phyloP scores from a whole-genome alignment of 192 early-diverging fungal species.

The Piromyces sp. region DNA sequence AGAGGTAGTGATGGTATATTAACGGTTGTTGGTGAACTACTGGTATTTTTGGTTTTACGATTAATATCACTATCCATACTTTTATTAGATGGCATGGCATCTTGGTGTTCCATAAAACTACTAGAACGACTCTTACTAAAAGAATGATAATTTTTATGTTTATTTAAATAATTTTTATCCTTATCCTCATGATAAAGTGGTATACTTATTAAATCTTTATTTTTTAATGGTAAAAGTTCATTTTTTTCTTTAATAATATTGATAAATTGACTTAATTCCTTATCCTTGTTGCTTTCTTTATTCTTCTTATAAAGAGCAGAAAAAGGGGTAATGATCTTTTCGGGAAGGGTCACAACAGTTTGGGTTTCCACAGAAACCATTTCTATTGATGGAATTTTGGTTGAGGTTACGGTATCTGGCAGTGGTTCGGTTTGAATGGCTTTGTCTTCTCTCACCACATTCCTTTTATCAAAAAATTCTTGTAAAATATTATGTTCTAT shows the following conservation, averaged over 20 bases:
- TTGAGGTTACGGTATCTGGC: not conserved
- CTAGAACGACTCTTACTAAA: not conserved
- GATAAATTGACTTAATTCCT: not conserved
- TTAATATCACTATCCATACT: too few species aligned
- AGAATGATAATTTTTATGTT: not conserved
- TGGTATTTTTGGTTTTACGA: too few species aligned
- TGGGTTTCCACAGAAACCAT: not conserved
- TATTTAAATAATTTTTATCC: not conserved
- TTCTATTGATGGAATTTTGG: not conserved
- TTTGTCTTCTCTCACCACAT: not conserved
- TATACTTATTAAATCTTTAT: not conserved
- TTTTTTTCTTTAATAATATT: not conserved
- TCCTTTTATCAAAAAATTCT: not conserved
- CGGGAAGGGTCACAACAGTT: not conserved
- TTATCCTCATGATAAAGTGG: not conserved
- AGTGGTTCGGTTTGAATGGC: not conserved
- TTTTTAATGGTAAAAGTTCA: not conserved
- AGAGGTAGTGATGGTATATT: too few species aligned
- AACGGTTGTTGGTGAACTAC: too few species aligned
- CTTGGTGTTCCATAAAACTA: too few species aligned
- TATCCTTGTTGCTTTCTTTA: not conserved
- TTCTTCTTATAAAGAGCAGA: not conserved
- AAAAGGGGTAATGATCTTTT: not conserved
- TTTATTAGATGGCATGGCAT: too few species aligned
- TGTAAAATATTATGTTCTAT: not conserved